phyloP scores from a whole-genome alignment of 805 yeast species.

The Peterozyma toletana region DNA sequence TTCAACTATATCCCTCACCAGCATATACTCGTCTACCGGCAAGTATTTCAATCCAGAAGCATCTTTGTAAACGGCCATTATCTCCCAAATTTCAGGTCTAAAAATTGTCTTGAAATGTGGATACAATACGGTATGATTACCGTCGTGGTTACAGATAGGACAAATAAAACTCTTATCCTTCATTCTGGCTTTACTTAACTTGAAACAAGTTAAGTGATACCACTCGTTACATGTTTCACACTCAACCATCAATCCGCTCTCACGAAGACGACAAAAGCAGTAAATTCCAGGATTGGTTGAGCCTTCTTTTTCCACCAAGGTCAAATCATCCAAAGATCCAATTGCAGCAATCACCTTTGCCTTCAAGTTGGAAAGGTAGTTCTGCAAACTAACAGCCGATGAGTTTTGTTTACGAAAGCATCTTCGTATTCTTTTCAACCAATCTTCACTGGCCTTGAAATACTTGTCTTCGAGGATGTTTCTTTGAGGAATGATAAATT shows the following conservation, averaged over 20 bases:
- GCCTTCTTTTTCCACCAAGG: constrained; percentile 11
- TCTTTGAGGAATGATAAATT: not conserved
- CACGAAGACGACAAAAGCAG: constrained; percentile 59
- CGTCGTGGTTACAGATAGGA: constrained; percentile 41
- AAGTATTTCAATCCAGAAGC: not conserved
- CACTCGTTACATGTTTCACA: constrained; percentile 68
- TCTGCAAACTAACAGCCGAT: constrained; percentile 19
- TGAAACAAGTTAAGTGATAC: constrained; percentile 60
- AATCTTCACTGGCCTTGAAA: constrained; percentile 23
- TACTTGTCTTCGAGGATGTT: constrained; percentile 5
- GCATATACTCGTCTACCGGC: constrained; percentile 5
- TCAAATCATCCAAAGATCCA: constrained; percentile 16
- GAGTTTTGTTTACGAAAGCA: constrained; percentile 28
- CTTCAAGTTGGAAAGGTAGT: constrained; percentile 17
- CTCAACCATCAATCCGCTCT: constrained; percentile 57
- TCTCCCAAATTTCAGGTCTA: not conserved
- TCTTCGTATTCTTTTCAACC: constrained; percentile 26
- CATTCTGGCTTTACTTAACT: constrained; percentile 18
- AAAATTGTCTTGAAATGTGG: constrained; percentile 9
- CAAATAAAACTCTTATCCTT: constrained; percentile 38
- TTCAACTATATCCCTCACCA: not conserved
- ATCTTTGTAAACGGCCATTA: not conserved
- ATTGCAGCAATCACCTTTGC: constrained; percentile 10
- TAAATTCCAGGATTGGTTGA: constrained; percentile 19
- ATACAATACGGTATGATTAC: constrained; percentile 9